These are phyloP conservation scores for Penicillium sclerotigenum DNA, from an alignment of 2,329 filamentous ascomycete genomes.

Conservation along the genomic window DNA sequence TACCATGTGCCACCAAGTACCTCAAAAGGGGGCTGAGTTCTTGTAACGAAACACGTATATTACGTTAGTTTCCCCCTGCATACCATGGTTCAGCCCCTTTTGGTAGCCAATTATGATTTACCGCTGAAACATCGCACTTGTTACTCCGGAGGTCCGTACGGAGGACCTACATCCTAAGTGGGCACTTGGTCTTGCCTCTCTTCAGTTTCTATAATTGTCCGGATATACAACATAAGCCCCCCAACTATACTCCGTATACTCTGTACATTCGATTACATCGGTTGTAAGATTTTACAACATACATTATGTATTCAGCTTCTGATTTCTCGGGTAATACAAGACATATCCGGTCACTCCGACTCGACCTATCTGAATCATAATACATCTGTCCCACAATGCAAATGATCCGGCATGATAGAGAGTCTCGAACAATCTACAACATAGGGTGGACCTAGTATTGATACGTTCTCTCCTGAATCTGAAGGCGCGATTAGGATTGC, in stretches of 20 bases:
- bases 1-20: not conserved
- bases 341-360: not conserved
- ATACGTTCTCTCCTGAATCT: not conserved
- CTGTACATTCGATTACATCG: not conserved
- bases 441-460: not conserved
- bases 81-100: conserved; percentile 5
- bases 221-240: not conserved
- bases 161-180: not conserved
- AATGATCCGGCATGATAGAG: not conserved
- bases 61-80: conserved; percentile 15
- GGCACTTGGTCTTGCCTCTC: not conserved
- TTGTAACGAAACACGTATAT: conserved; percentile 6
- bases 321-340: not conserved
- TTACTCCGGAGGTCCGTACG: not conserved
- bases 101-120: not conserved
- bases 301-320: not conserved
- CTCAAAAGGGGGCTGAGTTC: not conserved
- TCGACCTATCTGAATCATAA: not conserved
- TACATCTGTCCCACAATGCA: not conserved
- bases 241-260: too few relatives aligned
- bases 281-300: too few relatives aligned
- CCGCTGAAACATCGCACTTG: not conserved
- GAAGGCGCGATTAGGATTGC: not conserved
- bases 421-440: conserved; percentile 5
- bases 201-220: not conserved